These are phyloP conservation scores for Penicillium sp. DNA, from an alignment of 2,329 filamentous ascomycete genomes.

Conservation along the genomic window DNA sequence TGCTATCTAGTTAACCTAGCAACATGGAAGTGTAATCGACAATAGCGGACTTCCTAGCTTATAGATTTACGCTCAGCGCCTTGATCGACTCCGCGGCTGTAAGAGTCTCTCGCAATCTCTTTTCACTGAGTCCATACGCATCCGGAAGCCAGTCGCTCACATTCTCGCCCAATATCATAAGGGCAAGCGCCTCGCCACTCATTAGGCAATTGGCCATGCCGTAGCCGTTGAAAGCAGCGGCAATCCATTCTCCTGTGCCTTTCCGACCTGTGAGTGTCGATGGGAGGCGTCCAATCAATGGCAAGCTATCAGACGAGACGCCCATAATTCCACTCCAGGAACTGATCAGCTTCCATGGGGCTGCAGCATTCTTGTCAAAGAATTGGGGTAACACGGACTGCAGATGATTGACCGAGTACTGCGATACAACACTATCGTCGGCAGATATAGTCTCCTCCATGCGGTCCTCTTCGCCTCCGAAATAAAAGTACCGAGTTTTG, in stretches of 20 bases:
- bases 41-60: neutral
- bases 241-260: slow-evolving; percentile 46
- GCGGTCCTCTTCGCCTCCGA: slow-evolving; percentile 25
- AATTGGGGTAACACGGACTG: slow-evolving; percentile 17
- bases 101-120: slow-evolving; percentile 14
- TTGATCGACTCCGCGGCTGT: slow-evolving; percentile 12
- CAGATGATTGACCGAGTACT: slow-evolving; percentile 18
- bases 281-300: slow-evolving; percentile 50
- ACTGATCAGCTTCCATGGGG: slow-evolving; percentile 22
- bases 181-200: slow-evolving; percentile 26
- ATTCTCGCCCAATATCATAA: slow-evolving; percentile 28
- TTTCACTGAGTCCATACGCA: slow-evolving; percentile 22
- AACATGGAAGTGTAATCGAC: neutral
- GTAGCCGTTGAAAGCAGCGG: slow-evolving; percentile 62
- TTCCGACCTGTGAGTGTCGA: slow-evolving; percentile 34
- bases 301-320: slow-evolving; percentile 47
- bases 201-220: slow-evolving; percentile 57
- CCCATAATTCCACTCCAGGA: slow-evolving; percentile 47
- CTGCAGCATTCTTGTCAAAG: slow-evolving; percentile 11
- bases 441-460: slow-evolving; percentile 19
- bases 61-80: slow-evolving; percentile 15
- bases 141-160: slow-evolving; percentile 26
- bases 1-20: neutral
- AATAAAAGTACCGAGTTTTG: slow-evolving; percentile 26
- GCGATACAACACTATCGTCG: slow-evolving; percentile 21